phyloP scores from a whole-genome alignment of 139 green algal genomes.

The Chlamydomonas sphaeroides region DNA sequence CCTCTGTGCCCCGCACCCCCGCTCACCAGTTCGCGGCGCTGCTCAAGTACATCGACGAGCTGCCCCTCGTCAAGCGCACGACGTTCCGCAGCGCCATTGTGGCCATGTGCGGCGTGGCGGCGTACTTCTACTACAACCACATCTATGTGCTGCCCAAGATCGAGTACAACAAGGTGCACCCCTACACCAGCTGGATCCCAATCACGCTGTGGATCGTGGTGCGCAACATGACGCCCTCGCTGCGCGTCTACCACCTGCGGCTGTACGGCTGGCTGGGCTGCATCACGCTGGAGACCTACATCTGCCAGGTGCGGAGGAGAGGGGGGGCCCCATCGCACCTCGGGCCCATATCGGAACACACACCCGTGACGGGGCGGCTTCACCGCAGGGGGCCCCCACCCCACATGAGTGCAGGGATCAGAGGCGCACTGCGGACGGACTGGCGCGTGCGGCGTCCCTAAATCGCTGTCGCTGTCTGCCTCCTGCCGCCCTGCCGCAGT shows the following conservation, averaged over 20 bases:
- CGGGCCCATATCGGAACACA: no score
- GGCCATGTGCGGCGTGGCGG: constrained; percentile 1
- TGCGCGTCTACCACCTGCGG: constrained; percentile 74
- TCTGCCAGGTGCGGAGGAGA: constrained; percentile 41
- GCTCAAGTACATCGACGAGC: constrained; percentile 71
- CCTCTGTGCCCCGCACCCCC: neutral
- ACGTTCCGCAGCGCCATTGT: constrained; percentile 50
- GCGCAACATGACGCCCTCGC: constrained; percentile 82
- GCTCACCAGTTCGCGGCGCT: constrained; percentile 13
- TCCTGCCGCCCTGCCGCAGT: constrained; percentile 77
- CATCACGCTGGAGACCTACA: constrained; percentile 98
- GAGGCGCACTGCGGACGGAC: no score
- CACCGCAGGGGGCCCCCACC: no score
- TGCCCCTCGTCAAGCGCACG: constrained; percentile 42
- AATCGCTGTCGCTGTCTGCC: no score
- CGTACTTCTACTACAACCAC: constrained; percentile 60
- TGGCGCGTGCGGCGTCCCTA: no score
- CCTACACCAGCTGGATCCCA: constrained; percentile 97
- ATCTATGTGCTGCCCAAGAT: constrained; percentile 85
- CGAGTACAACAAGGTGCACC: constrained; percentile 93
- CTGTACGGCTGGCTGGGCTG: constrained; percentile 95
- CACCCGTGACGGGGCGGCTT: no score
- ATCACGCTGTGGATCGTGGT: constrained; percentile 90
- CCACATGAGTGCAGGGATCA: no score
- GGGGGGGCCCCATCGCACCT: no score